These are phyloP conservation scores for Clonostachys sp. DNA, from an alignment of 2,329 filamentous ascomycete genomes.

Conservation along the genomic window DNA sequence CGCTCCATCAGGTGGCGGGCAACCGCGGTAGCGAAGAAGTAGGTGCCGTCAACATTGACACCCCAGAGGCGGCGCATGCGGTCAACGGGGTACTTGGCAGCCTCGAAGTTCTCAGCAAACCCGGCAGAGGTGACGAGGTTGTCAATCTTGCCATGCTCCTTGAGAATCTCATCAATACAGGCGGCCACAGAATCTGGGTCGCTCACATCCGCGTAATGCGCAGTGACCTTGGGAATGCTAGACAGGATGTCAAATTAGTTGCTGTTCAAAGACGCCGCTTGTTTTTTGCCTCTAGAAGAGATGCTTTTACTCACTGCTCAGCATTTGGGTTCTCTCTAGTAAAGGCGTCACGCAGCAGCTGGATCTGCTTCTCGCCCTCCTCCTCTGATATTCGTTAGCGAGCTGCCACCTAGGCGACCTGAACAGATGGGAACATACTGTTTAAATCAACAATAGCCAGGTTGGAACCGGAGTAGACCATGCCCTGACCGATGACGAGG, in stretches of 20 bases:
- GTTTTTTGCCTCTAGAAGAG: not conserved
- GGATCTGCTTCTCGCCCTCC: constrained; percentile 74
- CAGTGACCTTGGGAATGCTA: constrained; percentile 77
- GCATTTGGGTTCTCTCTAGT: constrained; percentile 73
- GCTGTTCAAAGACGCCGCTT: not conserved
- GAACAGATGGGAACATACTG: constrained; percentile 46
- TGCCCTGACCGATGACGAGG: constrained; percentile 86
- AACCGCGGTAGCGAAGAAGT: constrained; percentile 78
- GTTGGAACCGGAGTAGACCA: constrained; percentile 83
- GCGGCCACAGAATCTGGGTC: constrained; percentile 72
- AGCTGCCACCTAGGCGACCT: too few relatives aligned
- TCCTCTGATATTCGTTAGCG: constrained; percentile 53
- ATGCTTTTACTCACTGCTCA: constrained; percentile 44
- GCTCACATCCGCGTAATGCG: constrained; percentile 85
- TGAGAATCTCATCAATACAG: constrained; percentile 58
- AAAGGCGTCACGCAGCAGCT: constrained; percentile 71
- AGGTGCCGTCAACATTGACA: constrained; percentile 90
- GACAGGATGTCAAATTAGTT: not conserved
- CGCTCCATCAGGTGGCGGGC: constrained; percentile 86
- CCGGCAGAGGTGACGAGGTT: constrained; percentile 93
- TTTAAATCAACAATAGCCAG: constrained; percentile 93
- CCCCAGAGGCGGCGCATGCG: constrained; percentile 91
- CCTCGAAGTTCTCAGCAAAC: constrained; percentile 94
- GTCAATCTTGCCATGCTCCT: constrained; percentile 74
- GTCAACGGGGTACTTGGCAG: constrained; percentile 84